Base-by-base conservation (phyloP, 1,139 yeast species). In the Protomyces lactucae-debilis region DNA sequence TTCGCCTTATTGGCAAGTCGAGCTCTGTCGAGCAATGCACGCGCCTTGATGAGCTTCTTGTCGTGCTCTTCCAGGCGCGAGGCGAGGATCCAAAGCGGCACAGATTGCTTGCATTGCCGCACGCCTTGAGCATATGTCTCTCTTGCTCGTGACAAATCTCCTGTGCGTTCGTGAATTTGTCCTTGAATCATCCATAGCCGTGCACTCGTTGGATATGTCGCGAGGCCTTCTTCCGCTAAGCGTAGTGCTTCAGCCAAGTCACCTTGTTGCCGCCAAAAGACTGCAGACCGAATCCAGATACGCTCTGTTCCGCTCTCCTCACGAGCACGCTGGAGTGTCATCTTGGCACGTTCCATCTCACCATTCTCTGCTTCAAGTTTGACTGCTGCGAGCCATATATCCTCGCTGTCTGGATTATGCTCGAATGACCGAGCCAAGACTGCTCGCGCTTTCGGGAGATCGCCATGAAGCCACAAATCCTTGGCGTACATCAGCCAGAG, bases 1-100 rank as follows among this genome's bases (percentile, higher is more conserved):
- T 77, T 76, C 3, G 77, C 71, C 0, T 86, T 84, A 65, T 81
- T 82, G 39, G 78, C 77, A 16, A 84, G 70, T 2, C 88, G 73
- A 0, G 90, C 96, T 43, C 83, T 77, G 70, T 90, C 97, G 16
- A 91, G 74, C 1, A 82, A 78, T 0, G 96, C 85, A 65, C 97
- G 81, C 0, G 96, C 93, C 66, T 83, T 79, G 3, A 86, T 81
- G 2, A 74, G 67, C 8, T 80, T 77, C 5, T 80, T 73, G 5
- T 73, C 69, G 0, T 72, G 63, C 64, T 80, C 83, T 68, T 86
- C 87, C 1, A 84, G 68, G 1, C 73, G 69, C 0, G 91, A 78
- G n/a, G 84, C 72, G 2, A 76, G 68, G 0, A 83, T 73, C 95
- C 96, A 89, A 5, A 90, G 69, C 0, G 75, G 69, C 0, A 78